Base-by-base conservation (phyloP, 2,329 filamentous ascomycete species). In the Aureobasidium sp. region DNA sequence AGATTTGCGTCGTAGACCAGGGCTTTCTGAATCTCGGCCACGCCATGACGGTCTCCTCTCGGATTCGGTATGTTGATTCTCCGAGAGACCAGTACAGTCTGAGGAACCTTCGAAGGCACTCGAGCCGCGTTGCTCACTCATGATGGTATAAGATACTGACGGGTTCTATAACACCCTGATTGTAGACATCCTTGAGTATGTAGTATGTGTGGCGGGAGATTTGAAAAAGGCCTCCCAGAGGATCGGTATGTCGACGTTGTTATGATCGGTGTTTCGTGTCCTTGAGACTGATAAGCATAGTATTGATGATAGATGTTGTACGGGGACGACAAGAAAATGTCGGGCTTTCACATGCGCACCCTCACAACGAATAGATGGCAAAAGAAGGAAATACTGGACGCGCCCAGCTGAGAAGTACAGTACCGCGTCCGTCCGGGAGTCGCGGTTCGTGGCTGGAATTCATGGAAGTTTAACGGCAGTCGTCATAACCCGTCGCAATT, bases 1-100 rank as follows among this genome's bases (percentile, higher is more conserved):
- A 5, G 61, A 58, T n/a, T 15, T 45, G 31, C 42, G 39, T 39
- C 40, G 48, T 11, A 31, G 22, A 11, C 31, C 19, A 29, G 39
- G 24, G n/a, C 31, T 37, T 14, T 47, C 33, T 7, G 35, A 42
- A 19, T n/a, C 54, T 47, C 27, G 22, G 9, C 52, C 37, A 14
- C 39, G 52, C 52, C 52, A 56, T 44, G 54, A 48, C 14, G 29
- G 42, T 58, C 42, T 48, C 29, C 40, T 58, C 14, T 58, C 56
- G 5, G 15, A 15, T 14, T 22, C 9, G 12, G 22, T 17, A 15
- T 29, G 44, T 58, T 58, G 54, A 27, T 47, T 24, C n/a, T 45
- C 39, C 12, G 40, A 45, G 12, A 33, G 31, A 27, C 42, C 54
- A 31, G 54, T 58, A 39, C 40, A 37, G 33, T 49, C 44, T 5